Base-by-base conservation (phyloP, 768 basidiomycete species). In the Terana coerulea region DNA sequence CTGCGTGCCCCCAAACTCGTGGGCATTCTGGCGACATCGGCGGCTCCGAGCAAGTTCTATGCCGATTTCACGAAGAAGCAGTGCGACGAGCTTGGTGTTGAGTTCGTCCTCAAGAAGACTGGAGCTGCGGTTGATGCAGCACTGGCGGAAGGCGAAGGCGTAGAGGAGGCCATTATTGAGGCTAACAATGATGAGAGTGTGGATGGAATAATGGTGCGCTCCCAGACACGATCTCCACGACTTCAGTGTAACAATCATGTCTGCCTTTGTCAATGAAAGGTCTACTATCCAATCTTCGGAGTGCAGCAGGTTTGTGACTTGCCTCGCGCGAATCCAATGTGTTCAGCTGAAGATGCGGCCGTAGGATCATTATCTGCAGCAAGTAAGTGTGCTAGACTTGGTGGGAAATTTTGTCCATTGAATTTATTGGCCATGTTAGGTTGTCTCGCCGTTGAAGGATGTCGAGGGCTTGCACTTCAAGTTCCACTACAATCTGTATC, bases 401-500 rank as follows among this genome's bases (percentile, higher is more conserved):
- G 24, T 24, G 46, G 33, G 44, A 36, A 36, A 37, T 5, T 26
- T 29, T 15, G 17, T 24, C 56, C 36, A 10, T 10, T 50, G 30
- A 44, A 29, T 22, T 42, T 25, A 17, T 31, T 31, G 25, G 22
- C 34, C 17, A 43, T 22, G 30, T 15, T 48, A 91, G 88, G 83
- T 98, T 50, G 94, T 99, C 6, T 94, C 92, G 0, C 94, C 97
- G 2, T 78, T 88, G 57, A 99, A 99, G 71, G 97, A 99, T 60
- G 97, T 99, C 54, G 97, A 99, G 70, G 95, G 97, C 2, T 76
- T 99, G 47, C 84, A 99, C 69, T 91, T 91, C 75, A 95, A 95
- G 65, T 98, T 97, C 66, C 88, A 93, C 63, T 90, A 87, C 64
- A 95, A 95, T 67, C 73, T 95, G 48, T 94, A 95, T 67, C 92